Percentiles rank a stretch among this genome's conserved stretches.
phyloP scores from a whole-genome alignment of 495 filamentous ascomycete species.

The Hypoxylon fuscum region DNA sequence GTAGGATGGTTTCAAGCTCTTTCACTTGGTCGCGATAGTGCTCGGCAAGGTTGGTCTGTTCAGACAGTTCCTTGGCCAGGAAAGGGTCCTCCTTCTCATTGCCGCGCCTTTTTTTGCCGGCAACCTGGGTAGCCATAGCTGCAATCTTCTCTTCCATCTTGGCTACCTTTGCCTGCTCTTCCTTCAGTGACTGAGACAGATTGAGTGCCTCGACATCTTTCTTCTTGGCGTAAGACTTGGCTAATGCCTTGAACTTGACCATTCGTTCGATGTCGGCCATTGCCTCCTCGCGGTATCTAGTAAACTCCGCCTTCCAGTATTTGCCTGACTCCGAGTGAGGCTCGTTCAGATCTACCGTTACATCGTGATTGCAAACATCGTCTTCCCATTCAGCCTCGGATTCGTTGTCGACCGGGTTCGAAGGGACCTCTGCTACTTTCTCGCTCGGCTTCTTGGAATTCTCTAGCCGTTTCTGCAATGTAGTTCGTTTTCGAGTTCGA shows the following conservation, averaged over 20 bases:
- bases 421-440: conserved; percentile 27
- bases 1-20: conserved; percentile 64
- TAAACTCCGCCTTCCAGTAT: conserved; percentile 94
- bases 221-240: conserved; percentile 87
- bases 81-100: conserved; percentile 56
- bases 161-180: conserved; percentile 66
- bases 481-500: conserved; percentile 52
- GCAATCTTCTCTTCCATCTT: conserved; percentile 69
- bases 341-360: conserved; percentile 79
- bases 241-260: conserved; percentile 80
- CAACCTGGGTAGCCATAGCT: conserved; percentile 66
- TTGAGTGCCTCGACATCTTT: conserved; percentile 84
- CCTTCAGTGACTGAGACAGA: conserved; percentile 73
- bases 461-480: conserved; percentile 61
- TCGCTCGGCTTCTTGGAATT: conserved; percentile 36
- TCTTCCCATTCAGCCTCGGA: conserved; percentile 55
- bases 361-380: conserved; percentile 60
- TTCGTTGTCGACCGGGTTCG: conserved; percentile 45
- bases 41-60: conserved; percentile 72
- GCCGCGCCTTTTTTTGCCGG: conserved; percentile 45
- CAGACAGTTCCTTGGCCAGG: conserved; percentile 66
- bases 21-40: conserved; percentile 75
- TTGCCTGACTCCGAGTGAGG: conserved; percentile 85
- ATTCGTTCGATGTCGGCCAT: conserved; percentile 79
- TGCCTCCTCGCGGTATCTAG: conserved; percentile 83